phyloP scores from a whole-genome alignment of 495 filamentous ascomycete genomes.

The Aspergillus indologenus region DNA sequence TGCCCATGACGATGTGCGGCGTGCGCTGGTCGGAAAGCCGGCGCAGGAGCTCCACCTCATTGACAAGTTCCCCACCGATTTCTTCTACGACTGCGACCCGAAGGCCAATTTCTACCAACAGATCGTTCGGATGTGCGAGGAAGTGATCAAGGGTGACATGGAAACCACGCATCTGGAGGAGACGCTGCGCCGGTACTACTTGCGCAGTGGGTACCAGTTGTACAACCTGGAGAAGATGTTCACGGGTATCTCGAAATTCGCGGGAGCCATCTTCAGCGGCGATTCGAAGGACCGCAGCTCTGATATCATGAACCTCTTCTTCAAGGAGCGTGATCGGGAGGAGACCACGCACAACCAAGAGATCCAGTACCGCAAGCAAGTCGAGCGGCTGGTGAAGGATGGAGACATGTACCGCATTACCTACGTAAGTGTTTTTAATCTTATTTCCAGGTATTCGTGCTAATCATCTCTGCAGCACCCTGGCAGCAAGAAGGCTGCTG shows the following conservation, averaged over 20 bases:
- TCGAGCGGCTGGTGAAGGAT: slow-evolving; percentile 82
- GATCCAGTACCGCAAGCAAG: slow-evolving; percentile 80
- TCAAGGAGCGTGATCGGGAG: slow-evolving; percentile 72
- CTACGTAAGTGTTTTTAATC: slow-evolving; percentile 57
- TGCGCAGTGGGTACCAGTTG: slow-evolving; percentile 82
- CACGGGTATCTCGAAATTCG: slow-evolving; percentile 69
- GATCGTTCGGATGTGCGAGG: slow-evolving; percentile 64
- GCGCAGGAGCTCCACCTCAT: slow-evolving; percentile 75
- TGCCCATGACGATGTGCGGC: slow-evolving; percentile 68
- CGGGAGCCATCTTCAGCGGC: slow-evolving; percentile 65
- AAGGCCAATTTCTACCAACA: slow-evolving; percentile 68
- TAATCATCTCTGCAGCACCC: slow-evolving; percentile 47
- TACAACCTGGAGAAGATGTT: slow-evolving; percentile 88
- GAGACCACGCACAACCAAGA: slow-evolving; percentile 81
- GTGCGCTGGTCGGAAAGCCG: slow-evolving; percentile 64
- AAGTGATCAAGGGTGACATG: slow-evolving; percentile 67
- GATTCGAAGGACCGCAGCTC: slow-evolving; percentile 89
- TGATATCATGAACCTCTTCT: slow-evolving; percentile 79
- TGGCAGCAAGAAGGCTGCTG: slow-evolving; percentile 52
- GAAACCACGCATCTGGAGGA: slow-evolving; percentile 83
- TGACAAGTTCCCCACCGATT: slow-evolving; percentile 75
- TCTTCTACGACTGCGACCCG: slow-evolving; percentile 64
- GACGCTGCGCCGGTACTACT: slow-evolving; percentile 80
- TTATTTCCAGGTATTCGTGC: slow-evolving; percentile 6
- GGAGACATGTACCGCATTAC: slow-evolving; percentile 83